Base-by-base conservation (phyloP, 139 green algal genomes). In the Penium margaritaceum region DNA sequence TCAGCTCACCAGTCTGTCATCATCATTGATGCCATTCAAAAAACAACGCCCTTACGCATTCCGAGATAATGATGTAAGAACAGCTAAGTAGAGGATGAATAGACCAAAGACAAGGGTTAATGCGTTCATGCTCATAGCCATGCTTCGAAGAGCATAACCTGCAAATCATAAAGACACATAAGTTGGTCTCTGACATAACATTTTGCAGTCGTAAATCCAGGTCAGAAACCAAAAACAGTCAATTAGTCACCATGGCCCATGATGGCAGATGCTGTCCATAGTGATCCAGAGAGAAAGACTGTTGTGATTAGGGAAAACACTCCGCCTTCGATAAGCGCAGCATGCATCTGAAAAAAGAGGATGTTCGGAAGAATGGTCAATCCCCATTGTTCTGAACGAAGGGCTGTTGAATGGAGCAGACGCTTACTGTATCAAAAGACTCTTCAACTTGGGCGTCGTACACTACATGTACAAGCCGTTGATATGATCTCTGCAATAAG, bases 81-180 rank as follows among this genome's bases (percentile, higher is more conserved):
- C 30, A 24, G 47, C 29, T 60, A 60, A 21, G 30, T 60, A 60
- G n/a, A 60, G 47, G 30, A 60, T 60, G 30, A 60, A 60, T 60
- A 24, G n/a, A 33, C 47, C 47, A 60, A 60, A 60, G 5, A 60
- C 47, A n/a, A 60, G 29, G 21, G 47, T 60, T n/a, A 60, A 24
- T 33, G 30, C 30, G 14, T 60, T 60, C 47, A 60, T 60, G 47
- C 47, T 60, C 47, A 60, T 60, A 17, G 47, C 47, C 47, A 60
- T 60, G 9, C 30, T n/a, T 34, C 30, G 29, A 33, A 24, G n/a
- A 60, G 47, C 47, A 27, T 60, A 60, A 33, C 30, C 47, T 60
- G 47, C 9, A 60, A 60, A 27, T n/a, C 15, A 60, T 60, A 6
- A 60, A 60, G 12, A 33, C 14, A 60, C 47, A 60, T 60, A 27